A percentile compares a stretch with the other conserved stretches of the same genome.
Evolutionary conservation across 2,329 filamentous ascomycete species (phyloP).

Genomic region (Alternaria arborescens): DNA sequence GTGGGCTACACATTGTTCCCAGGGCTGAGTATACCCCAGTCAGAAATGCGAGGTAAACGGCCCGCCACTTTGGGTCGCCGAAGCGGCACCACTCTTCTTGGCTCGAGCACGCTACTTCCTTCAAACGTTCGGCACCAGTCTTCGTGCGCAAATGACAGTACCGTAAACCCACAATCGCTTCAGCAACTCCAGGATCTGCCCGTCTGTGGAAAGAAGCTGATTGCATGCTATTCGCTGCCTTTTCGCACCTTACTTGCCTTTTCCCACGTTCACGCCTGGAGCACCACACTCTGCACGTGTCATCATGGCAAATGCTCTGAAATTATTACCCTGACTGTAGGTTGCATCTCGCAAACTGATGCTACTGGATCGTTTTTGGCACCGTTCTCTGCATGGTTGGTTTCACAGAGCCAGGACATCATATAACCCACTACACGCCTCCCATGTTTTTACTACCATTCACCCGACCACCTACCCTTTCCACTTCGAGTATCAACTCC

Average conservation of each 20-base stretch:
- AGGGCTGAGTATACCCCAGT: slow-evolving; percentile 18
- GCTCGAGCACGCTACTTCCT: slow-evolving; percentile 31
- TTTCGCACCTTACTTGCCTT: slow-evolving; percentile 28
- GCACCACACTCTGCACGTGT: slow-evolving; percentile 42
- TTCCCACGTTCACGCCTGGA: slow-evolving; percentile 32
- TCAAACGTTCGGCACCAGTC: slow-evolving; percentile 29
- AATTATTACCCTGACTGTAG: slow-evolving; percentile 41
- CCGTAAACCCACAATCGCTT: slow-evolving; percentile 32
- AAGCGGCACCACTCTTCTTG: slow-evolving; percentile 29
- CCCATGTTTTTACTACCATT: slow-evolving; percentile 25
- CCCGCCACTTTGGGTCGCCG: slow-evolving; percentile 37
- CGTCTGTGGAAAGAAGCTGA: slow-evolving; percentile 21
- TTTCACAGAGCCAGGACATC: slow-evolving; percentile 35
- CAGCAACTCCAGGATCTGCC: slow-evolving; percentile 30
- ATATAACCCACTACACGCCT: slow-evolving; percentile 35
- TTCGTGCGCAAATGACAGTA: slow-evolving; percentile 48
- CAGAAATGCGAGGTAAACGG: slow-evolving; percentile 30
- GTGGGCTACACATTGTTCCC: slow-evolving; percentile 8
- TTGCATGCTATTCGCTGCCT: slow-evolving; percentile 26
- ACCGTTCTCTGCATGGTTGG: slow-evolving; percentile 29
- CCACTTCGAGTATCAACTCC: slow-evolving; percentile 36
- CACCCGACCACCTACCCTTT: slow-evolving; percentile 36
- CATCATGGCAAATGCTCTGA: slow-evolving; percentile 33
- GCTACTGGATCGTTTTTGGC: slow-evolving; percentile 29
- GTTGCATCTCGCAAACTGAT: slow-evolving; percentile 38